A percentile compares a stretch with the other conserved stretches of the same genome.
phyloP scores from a whole-genome alignment of 192 early-diverging fungal genomes.

The Backusella psychrophila region DNA sequence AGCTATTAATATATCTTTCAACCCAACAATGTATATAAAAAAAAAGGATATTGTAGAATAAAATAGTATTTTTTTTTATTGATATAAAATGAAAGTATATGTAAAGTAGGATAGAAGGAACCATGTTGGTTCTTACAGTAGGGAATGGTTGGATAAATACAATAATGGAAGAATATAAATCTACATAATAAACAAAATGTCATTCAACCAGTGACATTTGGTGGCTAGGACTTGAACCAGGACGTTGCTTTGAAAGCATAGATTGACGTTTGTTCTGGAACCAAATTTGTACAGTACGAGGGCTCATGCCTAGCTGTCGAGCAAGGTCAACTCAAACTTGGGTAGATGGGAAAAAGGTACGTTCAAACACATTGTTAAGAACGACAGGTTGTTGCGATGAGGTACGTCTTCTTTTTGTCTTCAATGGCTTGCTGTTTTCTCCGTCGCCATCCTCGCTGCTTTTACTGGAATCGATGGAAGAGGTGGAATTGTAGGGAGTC shows the following conservation, averaged over 20 bases:
- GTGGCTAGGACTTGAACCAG: not conserved
- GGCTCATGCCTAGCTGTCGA: slow-evolving; percentile 64
- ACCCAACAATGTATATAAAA: not conserved
- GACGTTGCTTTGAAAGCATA: slow-evolving; percentile 34
- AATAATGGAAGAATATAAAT: too few relatives aligned
- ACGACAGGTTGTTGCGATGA: slow-evolving; percentile 64
- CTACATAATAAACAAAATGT: not conserved
- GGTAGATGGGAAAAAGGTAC: slow-evolving; percentile 70
- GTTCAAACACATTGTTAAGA: slow-evolving; percentile 67
- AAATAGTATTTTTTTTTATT: not conserved
- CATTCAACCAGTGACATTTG: not conserved
- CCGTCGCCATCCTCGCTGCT: not conserved
- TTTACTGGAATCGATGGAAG: not conserved
- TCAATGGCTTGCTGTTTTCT: not conserved
- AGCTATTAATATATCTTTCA: not conserved
- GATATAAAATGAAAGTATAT: not conserved
- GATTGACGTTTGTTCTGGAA: slow-evolving; percentile 82
- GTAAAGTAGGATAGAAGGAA: too few relatives aligned
- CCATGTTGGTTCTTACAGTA: too few relatives aligned
- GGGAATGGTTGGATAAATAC: not conserved
- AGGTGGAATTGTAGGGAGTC: too few relatives aligned
- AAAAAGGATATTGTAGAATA: not conserved
- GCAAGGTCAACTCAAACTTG: slow-evolving; percentile 60
- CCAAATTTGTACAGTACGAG: slow-evolving; percentile 76
- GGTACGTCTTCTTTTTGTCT: slow-evolving; percentile 39